These are phyloP conservation scores for Sophora flavescens DNA, from an alignment of 306 rosid species.

Conservation along the genomic window DNA sequence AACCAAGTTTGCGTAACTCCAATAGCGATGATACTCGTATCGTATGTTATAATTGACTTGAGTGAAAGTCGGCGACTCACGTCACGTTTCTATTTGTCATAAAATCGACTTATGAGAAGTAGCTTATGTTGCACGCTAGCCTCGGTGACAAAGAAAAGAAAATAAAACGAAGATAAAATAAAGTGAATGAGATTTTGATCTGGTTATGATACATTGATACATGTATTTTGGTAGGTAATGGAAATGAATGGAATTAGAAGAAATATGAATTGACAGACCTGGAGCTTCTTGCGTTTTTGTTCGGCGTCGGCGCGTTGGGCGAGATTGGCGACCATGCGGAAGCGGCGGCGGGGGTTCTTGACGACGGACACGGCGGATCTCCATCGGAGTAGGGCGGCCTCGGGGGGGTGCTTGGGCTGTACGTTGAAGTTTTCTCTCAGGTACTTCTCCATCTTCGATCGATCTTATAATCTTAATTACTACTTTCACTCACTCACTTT, in stretches of 20 bases:
- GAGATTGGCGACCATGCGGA: constrained; percentile 93
- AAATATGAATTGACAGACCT: constrained; percentile 49
- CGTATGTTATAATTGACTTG: too few species aligned
- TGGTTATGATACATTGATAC: too few species aligned
- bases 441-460: constrained; percentile 65
- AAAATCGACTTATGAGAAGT: background rate
- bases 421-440: constrained; percentile 73
- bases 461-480: too few species aligned
- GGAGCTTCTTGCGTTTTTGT: constrained; percentile 63
- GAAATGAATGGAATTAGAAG: too few species aligned
- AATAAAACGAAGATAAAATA: background rate
- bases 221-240: too few species aligned
- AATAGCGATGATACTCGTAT: too few species aligned
- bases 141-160: background rate
- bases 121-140: constrained; percentile 1
- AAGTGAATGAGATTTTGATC: background rate
- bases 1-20: too few species aligned
- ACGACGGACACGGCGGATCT: constrained; percentile 84
- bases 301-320: constrained; percentile 79
- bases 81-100: background rate
- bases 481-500: background rate
- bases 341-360: constrained; percentile 91
- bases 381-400: constrained; percentile 76
- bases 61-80: background rate
- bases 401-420: constrained; percentile 67